Conservation (phyloP, 1,284 basidiomycete species). For the Cronartium quercuum region DNA sequence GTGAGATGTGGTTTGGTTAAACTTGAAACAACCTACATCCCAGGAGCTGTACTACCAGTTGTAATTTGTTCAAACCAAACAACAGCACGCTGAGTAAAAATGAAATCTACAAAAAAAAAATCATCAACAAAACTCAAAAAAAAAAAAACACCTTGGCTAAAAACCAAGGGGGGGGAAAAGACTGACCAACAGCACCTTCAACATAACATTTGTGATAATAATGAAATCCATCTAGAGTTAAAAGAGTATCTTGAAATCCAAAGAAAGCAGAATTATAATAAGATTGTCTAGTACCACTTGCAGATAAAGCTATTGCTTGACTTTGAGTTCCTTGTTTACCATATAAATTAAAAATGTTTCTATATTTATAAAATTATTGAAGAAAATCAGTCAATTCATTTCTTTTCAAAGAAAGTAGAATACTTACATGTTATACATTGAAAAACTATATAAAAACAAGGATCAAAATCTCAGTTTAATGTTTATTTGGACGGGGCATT, state of each 20-base stretch:
- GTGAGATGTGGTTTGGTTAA: too few relatives aligned
- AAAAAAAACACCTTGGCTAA: not conserved
- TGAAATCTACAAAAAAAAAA: not conserved
- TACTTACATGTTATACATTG: not conserved
- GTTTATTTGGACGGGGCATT: not conserved
- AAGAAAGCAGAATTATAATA: not conserved
- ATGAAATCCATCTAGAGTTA: not conserved
- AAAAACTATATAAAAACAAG: not conserved
- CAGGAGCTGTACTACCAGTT: not conserved
- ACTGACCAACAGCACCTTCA: not conserved
- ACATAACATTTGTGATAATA: not conserved
- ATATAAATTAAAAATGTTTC: not conserved
- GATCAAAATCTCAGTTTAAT: not conserved
- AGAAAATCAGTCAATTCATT: not conserved
- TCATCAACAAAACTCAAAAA: too few relatives aligned
- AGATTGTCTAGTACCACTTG: not conserved
- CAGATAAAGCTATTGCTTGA: not conserved
- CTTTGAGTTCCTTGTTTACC: not conserved
- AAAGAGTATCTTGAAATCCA: not conserved
- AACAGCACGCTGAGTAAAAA: not conserved
- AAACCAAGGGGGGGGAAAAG: not conserved
- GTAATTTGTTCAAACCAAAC: not conserved
- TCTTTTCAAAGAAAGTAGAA: not conserved
- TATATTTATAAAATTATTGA: not conserved
- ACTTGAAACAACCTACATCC: not conserved